phyloP scores from a whole-genome alignment of 805 yeast species.

The Sugiyamaella americana region DNA sequence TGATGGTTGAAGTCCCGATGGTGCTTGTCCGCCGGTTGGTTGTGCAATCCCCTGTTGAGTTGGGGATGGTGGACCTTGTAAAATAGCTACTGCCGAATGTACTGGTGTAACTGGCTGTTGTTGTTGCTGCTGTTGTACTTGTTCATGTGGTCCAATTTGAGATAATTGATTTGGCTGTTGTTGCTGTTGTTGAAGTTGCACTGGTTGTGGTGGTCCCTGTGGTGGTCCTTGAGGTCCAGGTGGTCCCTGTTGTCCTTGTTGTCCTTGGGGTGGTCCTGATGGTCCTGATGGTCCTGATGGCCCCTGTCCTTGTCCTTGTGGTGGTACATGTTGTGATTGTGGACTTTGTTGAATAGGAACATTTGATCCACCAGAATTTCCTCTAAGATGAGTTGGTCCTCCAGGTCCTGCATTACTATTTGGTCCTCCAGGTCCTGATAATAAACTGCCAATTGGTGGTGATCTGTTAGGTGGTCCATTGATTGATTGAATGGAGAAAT shows the following conservation, averaged over 20 bases:
- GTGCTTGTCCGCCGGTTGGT: conserved; percentile 8
- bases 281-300: conserved; percentile 10
- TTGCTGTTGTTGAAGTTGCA: neutral
- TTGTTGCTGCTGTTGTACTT: conserved; percentile 4
- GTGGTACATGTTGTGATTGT: conserved; percentile 5
- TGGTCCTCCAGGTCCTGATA: too few species aligned
- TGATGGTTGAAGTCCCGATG: conserved; percentile 12
- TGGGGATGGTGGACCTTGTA: conserved; percentile 13
- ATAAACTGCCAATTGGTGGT: too few species aligned
- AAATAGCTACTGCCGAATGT: neutral
- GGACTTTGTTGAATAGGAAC: neutral
- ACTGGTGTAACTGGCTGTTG: neutral
- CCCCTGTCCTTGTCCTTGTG: conserved; percentile 14
- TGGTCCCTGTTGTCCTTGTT: neutral
- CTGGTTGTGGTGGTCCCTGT: neutral
- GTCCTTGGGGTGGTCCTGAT: neutral
- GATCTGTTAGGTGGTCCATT: too few species aligned
- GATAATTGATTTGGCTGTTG: neutral
- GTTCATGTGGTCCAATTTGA: neutral
- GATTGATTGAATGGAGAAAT: conserved; percentile 21
- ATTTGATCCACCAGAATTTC: too few species aligned
- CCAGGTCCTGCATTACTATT: too few species aligned
- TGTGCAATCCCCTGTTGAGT: too few species aligned
- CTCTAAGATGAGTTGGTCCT: neutral
- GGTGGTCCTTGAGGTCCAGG: too few species aligned